A percentile compares a stretch with the other conserved stretches of the same genome.
These are phyloP conservation scores for Cladosporium sp. DNA, from an alignment of 2,329 filamentous ascomycete genomes.

Conservation along the genomic window DNA sequence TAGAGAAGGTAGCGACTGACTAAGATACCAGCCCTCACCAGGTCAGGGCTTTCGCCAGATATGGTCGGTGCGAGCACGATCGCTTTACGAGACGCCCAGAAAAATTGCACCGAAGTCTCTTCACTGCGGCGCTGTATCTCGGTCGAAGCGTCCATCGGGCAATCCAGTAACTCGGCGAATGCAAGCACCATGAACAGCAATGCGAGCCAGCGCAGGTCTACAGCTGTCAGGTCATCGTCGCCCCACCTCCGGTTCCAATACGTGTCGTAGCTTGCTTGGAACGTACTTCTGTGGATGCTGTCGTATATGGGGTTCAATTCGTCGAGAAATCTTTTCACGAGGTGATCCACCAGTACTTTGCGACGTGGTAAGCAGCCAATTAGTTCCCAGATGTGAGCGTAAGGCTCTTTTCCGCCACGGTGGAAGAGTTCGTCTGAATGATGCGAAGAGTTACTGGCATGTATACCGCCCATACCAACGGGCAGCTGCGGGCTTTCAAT, in stretches of 20 bases:
- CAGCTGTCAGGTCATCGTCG: conserved; percentile 6
- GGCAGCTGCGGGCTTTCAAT: not conserved
- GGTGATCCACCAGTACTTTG: not conserved
- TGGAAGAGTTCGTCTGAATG: not conserved
- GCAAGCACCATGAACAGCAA: conserved; percentile 3
- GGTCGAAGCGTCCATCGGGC: not conserved
- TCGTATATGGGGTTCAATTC: not conserved
- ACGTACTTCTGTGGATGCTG: not conserved
- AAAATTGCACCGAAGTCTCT: conserved; percentile 1
- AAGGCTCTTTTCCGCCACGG: not conserved
- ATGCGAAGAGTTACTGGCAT: not conserved
- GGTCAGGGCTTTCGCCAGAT: conserved; percentile 1
- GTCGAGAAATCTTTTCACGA: not conserved
- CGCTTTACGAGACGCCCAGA: conserved; percentile 3
- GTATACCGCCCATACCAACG: conserved; percentile 3
- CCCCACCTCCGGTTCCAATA: conserved; percentile 3
- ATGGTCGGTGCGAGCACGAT: conserved; percentile 2
- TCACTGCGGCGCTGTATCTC: not conserved
- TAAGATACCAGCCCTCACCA: not conserved
- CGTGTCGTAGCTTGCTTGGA: conserved; percentile 5
- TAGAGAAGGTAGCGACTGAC: not conserved
- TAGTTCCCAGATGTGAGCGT: conserved; percentile 1
- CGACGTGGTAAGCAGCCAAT: not conserved
- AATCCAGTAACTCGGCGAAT: not conserved
- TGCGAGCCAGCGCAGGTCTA: conserved; percentile 1